Conservation (phyloP, 371 early-diverging fungal genomes). For the Mortierella sp. region DNA sequence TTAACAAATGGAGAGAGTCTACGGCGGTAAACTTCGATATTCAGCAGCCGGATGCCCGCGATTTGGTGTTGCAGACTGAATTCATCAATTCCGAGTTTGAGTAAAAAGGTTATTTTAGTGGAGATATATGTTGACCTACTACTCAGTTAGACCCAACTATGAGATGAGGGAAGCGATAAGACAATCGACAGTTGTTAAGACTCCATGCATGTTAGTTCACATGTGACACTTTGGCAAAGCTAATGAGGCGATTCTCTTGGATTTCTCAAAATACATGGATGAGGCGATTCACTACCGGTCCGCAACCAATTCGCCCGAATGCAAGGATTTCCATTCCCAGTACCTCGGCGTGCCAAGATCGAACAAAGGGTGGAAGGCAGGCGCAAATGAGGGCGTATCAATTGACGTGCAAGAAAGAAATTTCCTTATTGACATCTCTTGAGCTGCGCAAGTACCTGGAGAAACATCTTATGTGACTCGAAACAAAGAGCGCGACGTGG, state of each 20-base stretch:
- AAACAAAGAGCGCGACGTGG: conserved; percentile 13
- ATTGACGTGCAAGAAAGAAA: conserved; percentile 11
- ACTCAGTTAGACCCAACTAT: conserved; percentile 3
- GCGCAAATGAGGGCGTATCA: conserved; percentile 3
- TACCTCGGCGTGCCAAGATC: conserved; percentile 12
- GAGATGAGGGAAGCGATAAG: conserved; percentile 2
- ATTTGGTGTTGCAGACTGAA: not conserved
- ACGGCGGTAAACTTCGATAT: conserved; percentile 20
- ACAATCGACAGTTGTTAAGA: not conserved
- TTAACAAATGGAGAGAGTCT: conserved; percentile 11
- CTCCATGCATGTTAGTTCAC: conserved; percentile 23
- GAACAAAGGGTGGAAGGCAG: conserved; percentile 15
- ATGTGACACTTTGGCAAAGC: conserved; percentile 18
- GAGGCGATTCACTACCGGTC: not conserved
- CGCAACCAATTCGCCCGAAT: conserved; percentile 9
- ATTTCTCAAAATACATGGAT: conserved; percentile 17
- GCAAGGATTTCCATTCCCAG: conserved; percentile 1
- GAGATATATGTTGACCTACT: conserved; percentile 28
- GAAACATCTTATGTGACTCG: conserved; percentile 16
- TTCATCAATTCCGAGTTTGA: conserved; percentile 11
- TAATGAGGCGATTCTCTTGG: not conserved
- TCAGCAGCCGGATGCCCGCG: not conserved
- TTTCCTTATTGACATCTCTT: conserved; percentile 19
- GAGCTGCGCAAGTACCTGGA: conserved; percentile 22
- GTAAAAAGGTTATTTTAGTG: conserved; percentile 23